phyloP scores from a whole-genome alignment of 2,329 filamentous ascomycete genomes.

The Raffaelea albimanens region DNA sequence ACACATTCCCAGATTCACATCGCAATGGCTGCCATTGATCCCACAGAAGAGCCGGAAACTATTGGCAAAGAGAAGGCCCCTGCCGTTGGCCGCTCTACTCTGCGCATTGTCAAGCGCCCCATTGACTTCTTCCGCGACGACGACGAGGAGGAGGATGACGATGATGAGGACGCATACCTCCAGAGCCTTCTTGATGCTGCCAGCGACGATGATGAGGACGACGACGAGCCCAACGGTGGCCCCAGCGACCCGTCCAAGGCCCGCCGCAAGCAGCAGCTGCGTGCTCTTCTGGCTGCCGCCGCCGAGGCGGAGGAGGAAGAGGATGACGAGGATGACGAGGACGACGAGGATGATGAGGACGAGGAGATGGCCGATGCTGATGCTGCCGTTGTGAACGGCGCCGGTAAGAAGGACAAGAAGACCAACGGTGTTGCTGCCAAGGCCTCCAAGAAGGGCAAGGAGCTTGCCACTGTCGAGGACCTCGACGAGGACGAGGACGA shows the following conservation, averaged over 20 bases:
- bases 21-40: conserved; percentile 97
- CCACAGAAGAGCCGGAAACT: conserved; percentile 62
- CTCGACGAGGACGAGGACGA: conserved; percentile 34
- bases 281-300: conserved; percentile 66
- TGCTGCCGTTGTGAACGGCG: conserved; percentile 1
- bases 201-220: conserved; percentile 36
- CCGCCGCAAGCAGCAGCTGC: conserved; percentile 64
- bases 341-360: conserved; percentile 38
- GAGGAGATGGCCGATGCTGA: conserved; percentile 42
- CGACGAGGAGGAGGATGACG: conserved; percentile 52
- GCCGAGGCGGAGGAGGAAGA: conserved; percentile 48
- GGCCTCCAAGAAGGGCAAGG: conserved; percentile 14
- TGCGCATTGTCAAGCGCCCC: conserved; percentile 79
- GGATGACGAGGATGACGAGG: conserved; percentile 40
- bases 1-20: conserved; percentile 65
- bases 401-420: conserved; percentile 17
- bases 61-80: conserved; percentile 54
- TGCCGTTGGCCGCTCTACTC: conserved; percentile 64
- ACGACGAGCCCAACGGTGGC: conserved; percentile 74
- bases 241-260: conserved; percentile 87
- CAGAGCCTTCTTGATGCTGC: conserved; percentile 35
- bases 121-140: conserved; percentile 32
- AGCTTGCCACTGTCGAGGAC: conserved; percentile 11
- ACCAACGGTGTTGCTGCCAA: conserved; percentile 7
- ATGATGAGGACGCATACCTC: conserved; percentile 59